phyloP scores from a whole-genome alignment of 306 rosid genomes.

The Acacia confusa region DNA sequence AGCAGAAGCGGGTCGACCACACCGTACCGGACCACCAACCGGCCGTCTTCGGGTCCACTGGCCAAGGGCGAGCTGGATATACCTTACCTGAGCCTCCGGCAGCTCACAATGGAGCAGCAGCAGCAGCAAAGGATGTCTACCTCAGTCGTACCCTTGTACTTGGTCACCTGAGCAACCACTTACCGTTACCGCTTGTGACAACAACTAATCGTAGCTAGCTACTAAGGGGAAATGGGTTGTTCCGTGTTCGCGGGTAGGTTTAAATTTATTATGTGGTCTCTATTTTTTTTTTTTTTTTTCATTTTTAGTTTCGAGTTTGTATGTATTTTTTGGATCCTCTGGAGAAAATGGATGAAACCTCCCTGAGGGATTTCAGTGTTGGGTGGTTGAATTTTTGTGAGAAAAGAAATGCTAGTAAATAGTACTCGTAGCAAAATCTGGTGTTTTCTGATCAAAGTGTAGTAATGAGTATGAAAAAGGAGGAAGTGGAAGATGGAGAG shows the following conservation, averaged over 20 bases:
- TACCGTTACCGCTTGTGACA: not conserved
- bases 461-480: not conserved
- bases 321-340: slow-evolving; percentile 26
- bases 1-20: slow-evolving; percentile 69
- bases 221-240: slow-evolving; percentile 5
- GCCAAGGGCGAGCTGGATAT: slow-evolving; percentile 56
- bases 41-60: slow-evolving; percentile 72
- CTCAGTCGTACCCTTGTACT: slow-evolving; percentile 77
- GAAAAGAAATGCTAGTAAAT: slow-evolving; percentile 16
- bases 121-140: slow-evolving; percentile 64
- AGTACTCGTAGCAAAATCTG: not conserved
- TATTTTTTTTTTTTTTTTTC: not conserved
- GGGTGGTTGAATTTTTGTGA: slow-evolving; percentile 3
- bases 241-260: not conserved
- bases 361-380: slow-evolving; percentile 35
- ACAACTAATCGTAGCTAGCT: not conserved
- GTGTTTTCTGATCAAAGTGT: slow-evolving; percentile 37
- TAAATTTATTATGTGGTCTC: not conserved
- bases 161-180: slow-evolving; percentile 47
- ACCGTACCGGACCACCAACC: slow-evolving; percentile 50
- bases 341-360: slow-evolving; percentile 42
- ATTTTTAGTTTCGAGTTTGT: slow-evolving; percentile 10
- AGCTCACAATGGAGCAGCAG: slow-evolving; percentile 76
- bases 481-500: not conserved
- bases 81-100: slow-evolving; percentile 84